phyloP scores from a whole-genome alignment of 129 eudicot genomes.

The Ambrosia trifida region DNA sequence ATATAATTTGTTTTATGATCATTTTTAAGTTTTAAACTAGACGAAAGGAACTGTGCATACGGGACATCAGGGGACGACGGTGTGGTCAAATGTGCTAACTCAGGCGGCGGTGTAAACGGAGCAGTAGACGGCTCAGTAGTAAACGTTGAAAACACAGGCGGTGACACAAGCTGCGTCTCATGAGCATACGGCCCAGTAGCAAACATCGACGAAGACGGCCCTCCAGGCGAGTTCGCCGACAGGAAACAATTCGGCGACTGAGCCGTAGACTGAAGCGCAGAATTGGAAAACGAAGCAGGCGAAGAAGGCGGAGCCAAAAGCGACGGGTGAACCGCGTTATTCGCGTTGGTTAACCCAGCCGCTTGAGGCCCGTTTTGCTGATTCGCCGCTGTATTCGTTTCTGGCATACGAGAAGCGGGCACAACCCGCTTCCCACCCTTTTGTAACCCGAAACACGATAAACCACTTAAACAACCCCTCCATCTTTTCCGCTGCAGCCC shows the following conservation, averaged over 20 bases:
- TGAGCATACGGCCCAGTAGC: slow-evolving; percentile 95
- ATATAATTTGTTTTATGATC: slow-evolving; percentile 46
- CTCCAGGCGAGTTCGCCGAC: slow-evolving; percentile 89
- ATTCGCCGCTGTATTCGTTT: slow-evolving; percentile 52
- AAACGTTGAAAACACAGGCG: slow-evolving; percentile 92
- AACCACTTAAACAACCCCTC: slow-evolving; percentile 81
- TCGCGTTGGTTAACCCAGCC: slow-evolving; percentile 53
- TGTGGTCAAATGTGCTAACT: slow-evolving; percentile 83
- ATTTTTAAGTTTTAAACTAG: slow-evolving; percentile 50
- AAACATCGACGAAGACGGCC: slow-evolving; percentile 90
- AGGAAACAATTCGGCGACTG: slow-evolving; percentile 85
- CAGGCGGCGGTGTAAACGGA: slow-evolving; percentile 97
- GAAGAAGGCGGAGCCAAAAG: slow-evolving; percentile 96
- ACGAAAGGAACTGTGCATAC: slow-evolving; percentile 82
- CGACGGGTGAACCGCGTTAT: slow-evolving; percentile 51
- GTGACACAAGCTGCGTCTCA: slow-evolving; percentile 92
- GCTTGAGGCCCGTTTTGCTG: slow-evolving; percentile 73
- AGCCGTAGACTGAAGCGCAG: slow-evolving; percentile 87
- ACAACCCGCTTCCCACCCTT: slow-evolving; percentile 94
- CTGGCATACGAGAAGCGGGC: slow-evolving; percentile 86
- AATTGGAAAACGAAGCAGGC: slow-evolving; percentile 91
- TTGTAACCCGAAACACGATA: slow-evolving; percentile 86
- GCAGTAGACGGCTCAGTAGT: slow-evolving; percentile 99
- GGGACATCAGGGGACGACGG: slow-evolving; percentile 99
- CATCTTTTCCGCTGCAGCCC: slow-evolving; percentile 83